These are phyloP conservation scores for Solanum habrochaites DNA, from an alignment of 257 asterid species.

Conservation along the genomic window DNA sequence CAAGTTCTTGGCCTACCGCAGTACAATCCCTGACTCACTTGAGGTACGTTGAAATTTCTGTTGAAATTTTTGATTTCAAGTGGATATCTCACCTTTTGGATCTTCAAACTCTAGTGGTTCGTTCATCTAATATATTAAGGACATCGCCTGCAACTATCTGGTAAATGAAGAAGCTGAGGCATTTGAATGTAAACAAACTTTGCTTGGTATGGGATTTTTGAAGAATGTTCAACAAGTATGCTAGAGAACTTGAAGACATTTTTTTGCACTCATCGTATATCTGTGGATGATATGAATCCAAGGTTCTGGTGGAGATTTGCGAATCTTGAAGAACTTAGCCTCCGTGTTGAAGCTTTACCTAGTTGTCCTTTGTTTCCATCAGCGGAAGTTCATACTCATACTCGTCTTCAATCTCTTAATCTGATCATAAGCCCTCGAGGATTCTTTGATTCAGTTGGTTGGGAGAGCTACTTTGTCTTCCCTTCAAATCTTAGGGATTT, in stretches of 20 bases:
- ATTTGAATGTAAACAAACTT: not conserved
- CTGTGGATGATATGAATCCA: not conserved
- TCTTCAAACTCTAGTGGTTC: not conserved
- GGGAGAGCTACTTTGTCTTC: not conserved
- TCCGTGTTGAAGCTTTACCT: not conserved
- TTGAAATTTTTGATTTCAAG: not conserved
- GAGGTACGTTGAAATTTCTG: not conserved
- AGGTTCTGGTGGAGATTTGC: not conserved
- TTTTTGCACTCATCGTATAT: rapidly evolving
- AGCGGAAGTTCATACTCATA: not conserved
- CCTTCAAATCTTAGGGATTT: not conserved
- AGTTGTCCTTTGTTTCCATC: not conserved
- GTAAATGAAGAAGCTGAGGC: not conserved
- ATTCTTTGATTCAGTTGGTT: not conserved
- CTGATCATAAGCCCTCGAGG: not conserved
- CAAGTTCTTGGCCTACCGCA: not conserved
- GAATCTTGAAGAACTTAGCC: not conserved
- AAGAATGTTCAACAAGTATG: not conserved
- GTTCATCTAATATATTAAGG: not conserved
- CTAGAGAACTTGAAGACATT: not conserved
- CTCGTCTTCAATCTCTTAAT: not conserved
- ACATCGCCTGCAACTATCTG: not conserved
- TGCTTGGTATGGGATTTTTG: not conserved
- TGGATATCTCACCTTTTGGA: not conserved
- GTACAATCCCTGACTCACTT: not conserved